Evolutionary conservation across 805 yeast species (phyloP), one percentile per base, ranked within the genome.

Genomic region (Yueomyces sp.): DNA sequence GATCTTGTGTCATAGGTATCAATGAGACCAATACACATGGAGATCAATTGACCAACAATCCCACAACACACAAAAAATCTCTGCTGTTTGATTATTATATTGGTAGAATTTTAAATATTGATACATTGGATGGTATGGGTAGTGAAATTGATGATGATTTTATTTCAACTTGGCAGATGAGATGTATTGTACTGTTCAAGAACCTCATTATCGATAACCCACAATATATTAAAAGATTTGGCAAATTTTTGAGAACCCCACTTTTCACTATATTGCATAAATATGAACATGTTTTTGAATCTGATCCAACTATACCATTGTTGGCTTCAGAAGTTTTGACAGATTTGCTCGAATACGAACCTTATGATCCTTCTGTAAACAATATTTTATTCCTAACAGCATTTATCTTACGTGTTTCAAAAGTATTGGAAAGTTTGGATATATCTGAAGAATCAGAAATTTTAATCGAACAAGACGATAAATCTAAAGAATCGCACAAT

Each of bases 201-300:
- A 62, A 62, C 44, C 43, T 61, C 37, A 52, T 53, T 36, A 9
- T 61, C 7, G 60, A 52, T 8, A 56, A 50, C 38, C 49, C 49
- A 3, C 40, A 33, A 12, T 59, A 52, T 42, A 40, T 45, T 1
- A 42, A 46, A 9, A 44, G 49, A 27, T 46, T 49, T 34, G 46
- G 54, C 4, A 29, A 32, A 6, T 38, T n/a, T n/a, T 40, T 56
- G 7, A 47, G 46, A 26, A 47, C 42, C 1, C 52, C 58, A 1
- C 34, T 60, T 19, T 28, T 59, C 4, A 31, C 32, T 1, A 38
- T 53, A 8, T 36, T 59, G n/a, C 32, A 41, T 12, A 28, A 33
- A 3, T 41, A 43, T 26, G 46, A 45, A 27, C 43, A 47, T 39
- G 44, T 47, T 4, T 54, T 44, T 39, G 12, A 44, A 8, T 50